Conservation (phyloP, 208 protist genomes). For the Trypanosoma theileri region DNA sequence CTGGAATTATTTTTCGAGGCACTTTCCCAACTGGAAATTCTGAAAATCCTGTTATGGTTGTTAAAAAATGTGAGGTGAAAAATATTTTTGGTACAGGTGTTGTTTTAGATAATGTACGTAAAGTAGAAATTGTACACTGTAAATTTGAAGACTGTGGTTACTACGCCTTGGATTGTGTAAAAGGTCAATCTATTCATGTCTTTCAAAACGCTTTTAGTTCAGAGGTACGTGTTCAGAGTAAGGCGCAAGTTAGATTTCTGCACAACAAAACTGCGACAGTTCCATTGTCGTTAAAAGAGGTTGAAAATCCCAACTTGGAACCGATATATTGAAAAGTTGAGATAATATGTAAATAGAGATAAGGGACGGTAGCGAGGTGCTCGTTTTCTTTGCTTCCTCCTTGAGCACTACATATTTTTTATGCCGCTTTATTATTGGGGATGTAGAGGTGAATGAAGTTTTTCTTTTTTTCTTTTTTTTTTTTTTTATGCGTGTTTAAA, state of each 20-base stretch:
- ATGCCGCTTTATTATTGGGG: neutral
- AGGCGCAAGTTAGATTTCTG: conserved; percentile 50
- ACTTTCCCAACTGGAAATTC: conserved; percentile 3
- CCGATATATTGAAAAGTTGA: conserved; percentile 52
- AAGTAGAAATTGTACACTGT: conserved; percentile 54
- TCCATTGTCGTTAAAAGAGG: conserved; percentile 53
- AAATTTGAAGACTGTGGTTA: conserved; percentile 64
- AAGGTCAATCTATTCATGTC: conserved; percentile 48
- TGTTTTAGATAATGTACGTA: conserved; percentile 53
- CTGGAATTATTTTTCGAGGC: conserved; percentile 38
- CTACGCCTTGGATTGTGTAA: conserved; percentile 76
- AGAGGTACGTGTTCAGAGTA: conserved; percentile 58
- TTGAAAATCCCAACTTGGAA: conserved; percentile 67
- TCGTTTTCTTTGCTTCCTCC: neutral
- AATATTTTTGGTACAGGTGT: conserved; percentile 60
- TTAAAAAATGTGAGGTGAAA: conserved; percentile 51
- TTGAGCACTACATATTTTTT: neutral
- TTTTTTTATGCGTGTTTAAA: neutral
- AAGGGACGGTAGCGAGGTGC: neutral
- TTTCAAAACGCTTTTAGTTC: conserved; percentile 65
- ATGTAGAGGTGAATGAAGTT: no score
- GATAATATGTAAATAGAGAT: conserved; percentile 20
- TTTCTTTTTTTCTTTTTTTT: no score
- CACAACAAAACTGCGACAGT: conserved; percentile 66
- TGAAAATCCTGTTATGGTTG: conserved; percentile 29